phyloP scores from a whole-genome alignment of 345 rosid species.

The Psidium guajava region DNA sequence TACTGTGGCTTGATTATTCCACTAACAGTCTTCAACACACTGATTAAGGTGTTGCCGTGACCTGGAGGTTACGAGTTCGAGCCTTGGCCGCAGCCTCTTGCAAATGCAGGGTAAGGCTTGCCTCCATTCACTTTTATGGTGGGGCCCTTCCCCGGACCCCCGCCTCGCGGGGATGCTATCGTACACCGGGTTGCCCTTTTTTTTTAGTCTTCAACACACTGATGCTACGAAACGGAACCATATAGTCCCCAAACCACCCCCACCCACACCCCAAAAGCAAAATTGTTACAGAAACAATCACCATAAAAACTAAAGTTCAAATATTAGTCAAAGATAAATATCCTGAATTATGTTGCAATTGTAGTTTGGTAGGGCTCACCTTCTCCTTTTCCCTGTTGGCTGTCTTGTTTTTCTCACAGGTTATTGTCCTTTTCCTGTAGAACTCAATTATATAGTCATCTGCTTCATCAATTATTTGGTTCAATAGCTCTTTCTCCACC shows the following conservation, averaged over 20 bases:
- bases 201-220: not conserved
- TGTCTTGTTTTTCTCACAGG: slow-evolving; percentile 47
- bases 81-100: no score
- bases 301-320: not conserved
- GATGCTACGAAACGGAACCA: not conserved
- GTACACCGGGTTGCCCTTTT: no score
- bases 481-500: slow-evolving; percentile 53
- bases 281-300: not conserved
- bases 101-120: no score
- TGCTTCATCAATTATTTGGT: slow-evolving; percentile 53
- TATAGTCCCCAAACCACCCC: not conserved
- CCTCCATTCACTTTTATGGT: no score
- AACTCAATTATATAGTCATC: slow-evolving; percentile 52
- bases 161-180: no score
- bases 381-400: slow-evolving; percentile 68
- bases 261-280: not conserved
- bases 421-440: slow-evolving; percentile 38
- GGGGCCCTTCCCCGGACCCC: no score
- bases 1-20: not conserved
- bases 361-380: slow-evolving; percentile 17
- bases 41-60: no score
- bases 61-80: no score
- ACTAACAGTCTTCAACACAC: not conserved
- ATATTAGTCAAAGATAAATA: not conserved
- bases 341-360: not conserved